Evolutionary conservation across 179 eudicot genomes (phyloP).

Genomic region (Silene coronaria): DNA sequence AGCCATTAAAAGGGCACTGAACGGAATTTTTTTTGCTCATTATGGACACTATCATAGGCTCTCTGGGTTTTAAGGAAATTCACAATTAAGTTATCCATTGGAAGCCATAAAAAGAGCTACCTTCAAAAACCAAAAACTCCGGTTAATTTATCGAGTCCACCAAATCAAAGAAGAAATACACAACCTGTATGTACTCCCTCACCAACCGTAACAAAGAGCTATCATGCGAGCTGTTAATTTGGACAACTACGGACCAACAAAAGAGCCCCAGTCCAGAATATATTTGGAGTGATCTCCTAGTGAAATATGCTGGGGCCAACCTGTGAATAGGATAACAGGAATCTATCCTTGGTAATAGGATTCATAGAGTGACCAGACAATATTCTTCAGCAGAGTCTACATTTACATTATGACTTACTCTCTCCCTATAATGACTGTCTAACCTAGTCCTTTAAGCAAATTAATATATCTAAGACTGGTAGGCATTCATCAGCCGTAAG

Average conservation of each 20-base stretch:
- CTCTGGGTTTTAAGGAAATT: no score
- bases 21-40: no score
- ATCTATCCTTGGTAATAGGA: not conserved
- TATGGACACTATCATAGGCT: no score
- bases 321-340: not conserved
- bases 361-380: not conserved
- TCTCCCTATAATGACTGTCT: not conserved
- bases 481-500: not conserved
- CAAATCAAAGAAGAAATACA: no score
- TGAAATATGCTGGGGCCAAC: not conserved
- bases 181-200: not conserved
- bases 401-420: not conserved
- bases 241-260: not conserved
- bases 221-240: not conserved
- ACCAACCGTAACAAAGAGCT: not conserved
- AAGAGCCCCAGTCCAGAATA: not conserved
- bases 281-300: not conserved
- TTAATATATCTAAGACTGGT: not conserved
- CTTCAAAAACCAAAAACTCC: no score
- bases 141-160: no score
- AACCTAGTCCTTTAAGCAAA: not conserved
- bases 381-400: no score
- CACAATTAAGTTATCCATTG: no score
- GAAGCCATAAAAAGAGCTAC: no score
- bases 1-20: no score